phyloP scores from a whole-genome alignment of 1,284 basidiomycete species.

The Ganoderma boninense region DNA sequence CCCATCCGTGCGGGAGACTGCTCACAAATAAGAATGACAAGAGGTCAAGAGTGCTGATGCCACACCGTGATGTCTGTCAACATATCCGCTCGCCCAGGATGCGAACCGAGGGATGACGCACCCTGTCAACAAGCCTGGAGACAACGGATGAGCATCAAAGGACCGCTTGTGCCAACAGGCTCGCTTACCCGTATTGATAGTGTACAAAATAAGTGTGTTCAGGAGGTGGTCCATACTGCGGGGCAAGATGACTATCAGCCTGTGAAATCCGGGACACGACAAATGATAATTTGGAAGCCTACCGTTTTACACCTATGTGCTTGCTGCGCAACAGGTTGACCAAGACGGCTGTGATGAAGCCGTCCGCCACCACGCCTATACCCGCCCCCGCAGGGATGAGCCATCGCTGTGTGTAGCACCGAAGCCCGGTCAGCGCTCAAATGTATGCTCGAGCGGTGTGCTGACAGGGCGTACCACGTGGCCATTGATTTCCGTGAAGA shows the following conservation, averaged over 20 bases:
- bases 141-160: background rate
- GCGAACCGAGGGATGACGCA: background rate
- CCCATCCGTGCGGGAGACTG: no score
- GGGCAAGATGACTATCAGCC: background rate
- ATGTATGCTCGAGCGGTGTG: background rate
- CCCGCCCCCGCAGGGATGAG: conserved; percentile 13
- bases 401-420: no score
- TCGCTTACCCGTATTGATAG: conserved; percentile 20
- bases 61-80: background rate
- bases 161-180: no score
- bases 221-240: conserved; percentile 17
- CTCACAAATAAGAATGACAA: conserved; percentile 15
- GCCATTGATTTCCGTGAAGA: background rate
- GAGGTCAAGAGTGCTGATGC: conserved; percentile 8
- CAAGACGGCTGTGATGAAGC: conserved; percentile 8
- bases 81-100: background rate
- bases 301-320: conserved; percentile 15
- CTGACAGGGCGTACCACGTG: background rate
- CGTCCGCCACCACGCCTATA: conserved; percentile 6
- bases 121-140: conserved; percentile 20
- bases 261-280: background rate
- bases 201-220: conserved; percentile 16
- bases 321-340: conserved; percentile 4
- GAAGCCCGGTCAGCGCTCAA: no score
- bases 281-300: no score